phyloP scores from a whole-genome alignment of 208 protist species.

The Leishmania arabica region DNA sequence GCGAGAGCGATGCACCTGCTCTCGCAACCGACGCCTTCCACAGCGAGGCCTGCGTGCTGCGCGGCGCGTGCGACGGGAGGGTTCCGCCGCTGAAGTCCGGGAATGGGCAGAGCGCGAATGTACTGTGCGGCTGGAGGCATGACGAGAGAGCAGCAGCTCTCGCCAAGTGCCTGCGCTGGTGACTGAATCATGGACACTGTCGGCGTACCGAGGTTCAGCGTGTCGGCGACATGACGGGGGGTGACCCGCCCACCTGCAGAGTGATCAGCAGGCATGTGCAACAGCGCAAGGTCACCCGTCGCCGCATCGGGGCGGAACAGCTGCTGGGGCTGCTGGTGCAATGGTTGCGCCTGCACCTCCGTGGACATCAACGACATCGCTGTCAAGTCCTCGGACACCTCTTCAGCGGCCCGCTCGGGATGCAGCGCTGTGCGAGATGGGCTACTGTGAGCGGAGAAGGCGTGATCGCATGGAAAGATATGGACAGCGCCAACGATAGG shows the following conservation, averaged over 20 bases:
- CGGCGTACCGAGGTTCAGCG: slow-evolving; percentile 27
- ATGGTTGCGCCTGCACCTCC: not conserved
- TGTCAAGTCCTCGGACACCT: not conserved
- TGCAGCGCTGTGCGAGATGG: not conserved
- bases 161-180: slow-evolving; percentile 13
- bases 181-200: slow-evolving; percentile 27
- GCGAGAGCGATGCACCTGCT: too few relatives aligned
- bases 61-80: not conserved
- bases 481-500: not conserved
- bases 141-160: slow-evolving; percentile 30
- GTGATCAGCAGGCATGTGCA: not conserved
- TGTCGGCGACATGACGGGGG: slow-evolving; percentile 8
- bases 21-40: not conserved
- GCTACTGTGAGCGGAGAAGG: not conserved
- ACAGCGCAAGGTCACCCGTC: not conserved
- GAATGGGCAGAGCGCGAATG: slow-evolving; percentile 23
- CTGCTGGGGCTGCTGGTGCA: not conserved
- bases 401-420: not conserved
- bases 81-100: slow-evolving; percentile 4
- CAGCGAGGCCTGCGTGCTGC: not conserved
- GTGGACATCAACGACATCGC: not conserved
- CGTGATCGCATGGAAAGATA: not conserved
- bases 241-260: not conserved
- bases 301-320: not conserved
- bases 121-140: slow-evolving; percentile 10